A percentile compares a stretch with the other conserved stretches of the same genome.
These are phyloP conservation scores for Dryas drummondii DNA, from an alignment of 306 rosid genomes.

Conservation along the genomic window DNA sequence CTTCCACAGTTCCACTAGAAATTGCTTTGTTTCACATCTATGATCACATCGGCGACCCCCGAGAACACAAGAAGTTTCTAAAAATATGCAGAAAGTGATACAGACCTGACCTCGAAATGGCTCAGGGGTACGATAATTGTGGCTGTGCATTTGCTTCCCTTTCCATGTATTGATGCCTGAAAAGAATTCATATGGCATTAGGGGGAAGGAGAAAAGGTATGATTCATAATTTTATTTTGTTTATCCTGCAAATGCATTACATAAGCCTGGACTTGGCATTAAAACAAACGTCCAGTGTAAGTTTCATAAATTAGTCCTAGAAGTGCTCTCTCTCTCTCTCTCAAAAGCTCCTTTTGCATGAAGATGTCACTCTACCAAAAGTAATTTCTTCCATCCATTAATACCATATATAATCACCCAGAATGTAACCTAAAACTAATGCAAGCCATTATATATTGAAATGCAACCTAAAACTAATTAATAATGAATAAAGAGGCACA, in stretches of 20 bases:
- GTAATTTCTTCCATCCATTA: neutral
- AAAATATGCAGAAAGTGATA: neutral
- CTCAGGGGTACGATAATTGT: conserved; percentile 62
- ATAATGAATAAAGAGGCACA: no score
- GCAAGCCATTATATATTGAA: no score
- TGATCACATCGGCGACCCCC: no score
- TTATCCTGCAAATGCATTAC: no score
- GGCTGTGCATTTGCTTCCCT: conserved; percentile 74
- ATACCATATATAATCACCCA: neutral
- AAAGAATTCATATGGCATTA: neutral
- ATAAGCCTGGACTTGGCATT: neutral
- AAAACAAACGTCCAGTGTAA: no score
- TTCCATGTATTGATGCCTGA: conserved; percentile 54
- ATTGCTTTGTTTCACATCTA: no score
- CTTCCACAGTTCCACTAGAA: no score
- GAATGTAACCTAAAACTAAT: no score
- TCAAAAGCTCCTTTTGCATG: no score
- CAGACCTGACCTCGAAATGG: conserved; percentile 63
- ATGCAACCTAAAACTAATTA: no score
- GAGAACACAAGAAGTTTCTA: neutral
- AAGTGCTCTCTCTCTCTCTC: no score
- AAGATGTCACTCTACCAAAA: neutral
- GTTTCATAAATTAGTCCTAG: no score
- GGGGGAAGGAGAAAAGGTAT: neutral
- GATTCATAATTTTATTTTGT: neutral